A percentile compares a stretch with the other conserved stretches of the same genome.
phyloP scores from a whole-genome alignment of 2,329 filamentous ascomycete species.

The Colletotrichum kahawae region DNA sequence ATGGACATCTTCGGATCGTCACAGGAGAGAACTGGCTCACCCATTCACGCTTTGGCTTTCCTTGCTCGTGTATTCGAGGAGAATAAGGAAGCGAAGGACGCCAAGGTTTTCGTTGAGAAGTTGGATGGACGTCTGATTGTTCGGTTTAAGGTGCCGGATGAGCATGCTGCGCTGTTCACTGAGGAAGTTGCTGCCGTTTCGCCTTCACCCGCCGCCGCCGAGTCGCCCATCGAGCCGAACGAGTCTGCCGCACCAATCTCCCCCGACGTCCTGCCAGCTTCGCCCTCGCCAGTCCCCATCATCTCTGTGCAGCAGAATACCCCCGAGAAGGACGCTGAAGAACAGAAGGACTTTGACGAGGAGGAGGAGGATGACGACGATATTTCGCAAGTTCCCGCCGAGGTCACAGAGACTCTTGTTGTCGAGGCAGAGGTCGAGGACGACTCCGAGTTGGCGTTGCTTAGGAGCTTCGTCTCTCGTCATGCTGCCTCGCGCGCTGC shows the following conservation, averaged over 20 bases:
- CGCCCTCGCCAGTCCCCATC: not conserved
- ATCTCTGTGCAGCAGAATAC: not conserved
- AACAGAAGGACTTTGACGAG: not conserved
- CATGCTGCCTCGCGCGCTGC: slow-evolving; percentile 35
- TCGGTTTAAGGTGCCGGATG: slow-evolving; percentile 21
- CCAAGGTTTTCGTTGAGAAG: not conserved
- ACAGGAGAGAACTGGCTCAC: not conserved
- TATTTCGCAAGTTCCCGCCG: not conserved
- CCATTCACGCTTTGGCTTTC: not conserved
- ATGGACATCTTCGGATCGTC: slow-evolving; percentile 17
- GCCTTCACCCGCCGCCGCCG: not conserved
- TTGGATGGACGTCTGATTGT: slow-evolving; percentile 9
- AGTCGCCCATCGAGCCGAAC: not conserved
- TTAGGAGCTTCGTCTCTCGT: slow-evolving; percentile 8
- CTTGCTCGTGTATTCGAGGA: slow-evolving; percentile 3
- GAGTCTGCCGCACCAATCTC: not conserved
- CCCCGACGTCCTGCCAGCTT: not conserved
- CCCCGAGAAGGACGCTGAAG: not conserved
- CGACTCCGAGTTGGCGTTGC: not conserved
- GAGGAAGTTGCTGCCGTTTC: not conserved
- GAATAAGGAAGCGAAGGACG: not conserved
- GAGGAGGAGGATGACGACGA: not conserved
- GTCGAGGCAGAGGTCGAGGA: not conserved
- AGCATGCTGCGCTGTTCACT: not conserved
- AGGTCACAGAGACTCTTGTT: not conserved